Conservation (phyloP, 2,329 filamentous ascomycete genomes). For the Fusarium ramigenum region DNA sequence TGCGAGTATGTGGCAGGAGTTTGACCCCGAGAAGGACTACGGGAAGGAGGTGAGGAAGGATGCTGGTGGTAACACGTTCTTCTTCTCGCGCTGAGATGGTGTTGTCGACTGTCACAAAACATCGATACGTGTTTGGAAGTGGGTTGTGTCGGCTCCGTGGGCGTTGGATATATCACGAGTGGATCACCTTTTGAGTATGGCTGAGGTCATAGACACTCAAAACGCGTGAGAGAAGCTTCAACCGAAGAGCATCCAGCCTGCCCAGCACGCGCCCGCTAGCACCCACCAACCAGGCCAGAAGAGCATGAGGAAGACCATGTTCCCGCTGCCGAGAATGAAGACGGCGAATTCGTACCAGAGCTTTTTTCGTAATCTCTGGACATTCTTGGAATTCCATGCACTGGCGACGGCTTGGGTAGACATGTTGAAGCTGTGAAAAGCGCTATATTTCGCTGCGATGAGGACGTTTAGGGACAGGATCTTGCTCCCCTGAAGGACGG, state of each 20-base stretch:
- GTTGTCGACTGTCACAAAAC: conserved; percentile 1
- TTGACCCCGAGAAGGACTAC: conserved; percentile 90
- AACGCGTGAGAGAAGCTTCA: conserved; percentile 40
- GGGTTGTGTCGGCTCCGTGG: not conserved
- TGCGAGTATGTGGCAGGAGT: conserved; percentile 94
- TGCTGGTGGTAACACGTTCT: conserved; percentile 90
- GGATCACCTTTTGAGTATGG: conserved; percentile 18
- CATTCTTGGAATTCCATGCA: conserved; percentile 51
- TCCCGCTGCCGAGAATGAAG: conserved; percentile 61
- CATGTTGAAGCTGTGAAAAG: conserved; percentile 42
- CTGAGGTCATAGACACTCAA: conserved; percentile 9
- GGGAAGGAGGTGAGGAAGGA: conserved; percentile 81
- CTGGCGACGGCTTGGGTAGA: conserved; percentile 42
- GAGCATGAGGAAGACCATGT: conserved; percentile 58
- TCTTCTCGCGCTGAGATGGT: conserved; percentile 67
- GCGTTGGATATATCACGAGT: conserved; percentile 12
- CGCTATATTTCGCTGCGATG: conserved; percentile 44
- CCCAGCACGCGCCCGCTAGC: conserved; percentile 50
- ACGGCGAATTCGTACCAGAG: conserved; percentile 62
- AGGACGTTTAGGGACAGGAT: conserved; percentile 42
- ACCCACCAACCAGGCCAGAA: conserved; percentile 69
- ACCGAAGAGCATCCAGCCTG: conserved; percentile 47
- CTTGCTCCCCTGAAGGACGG: conserved; percentile 38
- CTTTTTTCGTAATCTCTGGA: conserved; percentile 54
- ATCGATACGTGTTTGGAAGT: not conserved